Evolutionary conservation across 164 flowering plant genomes (phyloP).

Genomic region (Stephania cephalantha): DNA sequence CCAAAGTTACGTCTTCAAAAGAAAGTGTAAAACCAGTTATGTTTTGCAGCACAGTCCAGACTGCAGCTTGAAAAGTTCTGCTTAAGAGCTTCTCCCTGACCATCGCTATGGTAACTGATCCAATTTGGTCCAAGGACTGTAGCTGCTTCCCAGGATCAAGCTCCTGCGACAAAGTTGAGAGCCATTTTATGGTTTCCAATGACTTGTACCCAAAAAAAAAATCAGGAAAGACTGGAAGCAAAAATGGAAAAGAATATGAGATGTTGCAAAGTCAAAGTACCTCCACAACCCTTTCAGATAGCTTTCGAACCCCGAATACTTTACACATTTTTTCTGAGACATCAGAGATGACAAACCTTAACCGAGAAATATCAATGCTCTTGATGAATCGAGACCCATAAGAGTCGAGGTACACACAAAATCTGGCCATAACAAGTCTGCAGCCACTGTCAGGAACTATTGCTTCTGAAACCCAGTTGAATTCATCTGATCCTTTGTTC

Average conservation of each 20-base stretch:
- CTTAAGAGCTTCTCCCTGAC: constrained; percentile 54
- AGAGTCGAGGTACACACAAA: constrained; percentile 83
- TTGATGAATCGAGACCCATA: constrained; percentile 66
- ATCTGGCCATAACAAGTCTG: constrained; percentile 81
- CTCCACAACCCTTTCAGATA: constrained; percentile 87
- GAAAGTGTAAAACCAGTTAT: constrained; percentile 22
- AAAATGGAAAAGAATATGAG: neutral
- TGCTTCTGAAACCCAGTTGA: constrained; percentile 46
- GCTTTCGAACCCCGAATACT: constrained; percentile 61
- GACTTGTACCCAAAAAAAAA: neutral
- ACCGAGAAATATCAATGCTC: constrained; percentile 65
- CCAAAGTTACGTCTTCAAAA: constrained; percentile 27
- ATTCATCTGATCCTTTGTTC: constrained; percentile 25
- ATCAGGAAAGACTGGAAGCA: neutral
- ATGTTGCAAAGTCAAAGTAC: constrained; percentile 27
- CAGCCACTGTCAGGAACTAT: constrained; percentile 93
- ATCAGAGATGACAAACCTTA: constrained; percentile 80
- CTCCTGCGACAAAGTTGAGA: constrained; percentile 45
- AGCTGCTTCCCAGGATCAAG: constrained; percentile 42
- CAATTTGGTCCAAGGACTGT: constrained; percentile 46
- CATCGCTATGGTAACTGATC: constrained; percentile 40
- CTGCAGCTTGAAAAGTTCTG: constrained; percentile 62
- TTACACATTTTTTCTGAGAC: constrained; percentile 65
- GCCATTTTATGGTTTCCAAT: constrained; percentile 4
- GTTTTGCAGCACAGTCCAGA: constrained; percentile 46